A percentile compares a stretch with the other conserved stretches of the same genome.
These are phyloP conservation scores for Didymella glomerata DNA, from an alignment of 2,329 filamentous ascomycete species.

Conservation along the genomic window DNA sequence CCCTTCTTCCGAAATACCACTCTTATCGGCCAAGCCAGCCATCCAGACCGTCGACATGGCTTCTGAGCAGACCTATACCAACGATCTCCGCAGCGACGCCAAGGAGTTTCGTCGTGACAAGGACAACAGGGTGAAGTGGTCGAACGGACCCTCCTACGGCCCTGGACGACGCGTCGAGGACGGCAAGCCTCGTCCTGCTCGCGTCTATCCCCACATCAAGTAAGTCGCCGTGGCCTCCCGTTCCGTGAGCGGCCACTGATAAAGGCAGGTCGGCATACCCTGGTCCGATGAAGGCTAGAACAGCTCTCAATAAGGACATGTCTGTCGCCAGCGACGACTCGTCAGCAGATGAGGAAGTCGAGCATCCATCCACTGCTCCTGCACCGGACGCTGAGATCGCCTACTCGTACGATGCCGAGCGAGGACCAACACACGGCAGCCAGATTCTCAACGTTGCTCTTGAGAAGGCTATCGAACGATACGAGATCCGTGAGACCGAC, in stretches of 20 bases:
- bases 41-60: constrained; percentile 49
- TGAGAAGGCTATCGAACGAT: constrained; percentile 66
- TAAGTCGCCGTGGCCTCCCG: constrained; percentile 27
- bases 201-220: constrained; percentile 42
- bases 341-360: constrained; percentile 57
- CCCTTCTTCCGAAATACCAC: constrained; percentile 10
- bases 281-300: constrained; percentile 46
- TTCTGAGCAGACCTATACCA: constrained; percentile 57
- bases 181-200: constrained; percentile 49
- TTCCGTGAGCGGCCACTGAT: constrained; percentile 2
- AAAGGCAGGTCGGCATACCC: constrained; percentile 30
- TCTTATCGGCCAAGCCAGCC: constrained; percentile 22
- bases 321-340: constrained; percentile 50
- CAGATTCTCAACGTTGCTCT: constrained; percentile 66
- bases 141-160: constrained; percentile 54
- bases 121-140: constrained; percentile 61
- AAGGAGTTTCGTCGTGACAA: constrained; percentile 62
- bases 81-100: constrained; percentile 63
- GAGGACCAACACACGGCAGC: constrained; percentile 62
- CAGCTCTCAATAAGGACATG: constrained; percentile 56
- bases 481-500: constrained; percentile 67
- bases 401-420: constrained; percentile 63
- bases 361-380: constrained; percentile 55
- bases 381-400: constrained; percentile 59
- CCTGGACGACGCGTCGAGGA: constrained; percentile 50